These are phyloP conservation scores for Claviceps monticola DNA, from an alignment of 2,329 filamentous ascomycete genomes.

Conservation along the genomic window DNA sequence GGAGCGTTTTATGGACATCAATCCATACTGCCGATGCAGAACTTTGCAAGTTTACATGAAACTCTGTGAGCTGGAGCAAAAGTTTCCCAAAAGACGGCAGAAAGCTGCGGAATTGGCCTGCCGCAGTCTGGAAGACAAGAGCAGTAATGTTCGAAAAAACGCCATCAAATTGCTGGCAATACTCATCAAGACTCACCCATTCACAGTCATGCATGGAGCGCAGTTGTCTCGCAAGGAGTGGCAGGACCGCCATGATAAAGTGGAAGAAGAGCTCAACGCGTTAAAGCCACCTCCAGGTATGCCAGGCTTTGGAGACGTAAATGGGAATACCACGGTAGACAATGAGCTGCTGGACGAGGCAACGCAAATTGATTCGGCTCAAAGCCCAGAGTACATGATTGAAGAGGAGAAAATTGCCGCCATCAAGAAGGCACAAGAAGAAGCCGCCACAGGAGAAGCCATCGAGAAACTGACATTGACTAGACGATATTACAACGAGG, in stretches of 20 bases:
- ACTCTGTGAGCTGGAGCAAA: conserved; percentile 87
- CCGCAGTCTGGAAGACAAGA: conserved; percentile 89
- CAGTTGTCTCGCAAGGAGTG: conserved; percentile 77
- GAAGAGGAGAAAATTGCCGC: conserved; percentile 65
- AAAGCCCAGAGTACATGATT: conserved; percentile 54
- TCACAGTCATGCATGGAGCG: conserved; percentile 80
- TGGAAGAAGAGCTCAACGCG: conserved; percentile 68
- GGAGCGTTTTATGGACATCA: conserved; percentile 89
- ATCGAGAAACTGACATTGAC: conserved; percentile 80
- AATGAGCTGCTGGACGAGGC: conserved; percentile 73
- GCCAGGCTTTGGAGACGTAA: conserved; percentile 41
- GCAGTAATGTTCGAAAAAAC: conserved; percentile 90
- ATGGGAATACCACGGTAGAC: conserved; percentile 57
- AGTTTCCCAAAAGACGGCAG: conserved; percentile 85
- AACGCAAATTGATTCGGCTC: conserved; percentile 61
- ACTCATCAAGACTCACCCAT: conserved; percentile 87
- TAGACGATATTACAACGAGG: conserved; percentile 83
- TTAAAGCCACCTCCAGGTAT: conserved; percentile 72
- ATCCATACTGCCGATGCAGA: conserved; percentile 87
- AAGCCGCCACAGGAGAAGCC: conserved; percentile 77
- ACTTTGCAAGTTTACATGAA: conserved; percentile 87
- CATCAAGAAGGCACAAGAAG: conserved; percentile 67
- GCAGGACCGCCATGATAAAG: conserved; percentile 66
- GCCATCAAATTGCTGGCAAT: conserved; percentile 84
- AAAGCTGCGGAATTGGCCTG: conserved; percentile 76